Evolutionary conservation across 495 filamentous ascomycete genomes (phyloP), one percentile per base, ranked within the genome.

Genomic region (Tuber indicum): DNA sequence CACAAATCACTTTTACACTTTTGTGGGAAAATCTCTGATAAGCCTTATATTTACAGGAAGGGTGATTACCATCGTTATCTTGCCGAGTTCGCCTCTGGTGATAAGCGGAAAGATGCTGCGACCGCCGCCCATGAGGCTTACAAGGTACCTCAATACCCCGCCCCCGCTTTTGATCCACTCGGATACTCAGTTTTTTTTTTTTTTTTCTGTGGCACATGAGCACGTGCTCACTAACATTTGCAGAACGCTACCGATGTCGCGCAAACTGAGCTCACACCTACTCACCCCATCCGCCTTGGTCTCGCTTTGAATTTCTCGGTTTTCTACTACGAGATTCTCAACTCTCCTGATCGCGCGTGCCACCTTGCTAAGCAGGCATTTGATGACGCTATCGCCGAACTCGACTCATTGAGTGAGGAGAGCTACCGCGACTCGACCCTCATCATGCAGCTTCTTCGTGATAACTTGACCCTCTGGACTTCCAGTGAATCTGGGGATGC

Each of bases 281-380:
- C 96, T 79, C 96, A 99, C 89, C 96, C 96, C 77, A 99, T 98
- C 86, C 96, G 96, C 82, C 93, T 99, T 78, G 96, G 96, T 84
- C 92, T 99, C 80, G 96, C 96, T 78, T 90, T 99, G 79, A 99
- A 99, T 90, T 99, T 99, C 91, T 98, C 96, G 62, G 96, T 99
- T 81, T 99, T 99, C 89, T 99, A 99, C 91, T 99, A 99, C 86
- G 96, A 99, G 90, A 99, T 99, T 85, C 89, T 99, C 82, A 99
- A 98, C 91, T 97, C 96, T 19, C 96, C 96, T 71, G 96, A 99
- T 84, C 95, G 94, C 85, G 96, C 96, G 84, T 99, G 96, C 90
- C 96, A 99, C 86, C 90, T 99, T 75, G 96, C 96, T 85, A 99
- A 99, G 91, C 94, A 97, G 88, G 95, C 96, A 44, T 99, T 99